Percentiles rank a stretch among this genome's conserved stretches.
phyloP scores from a whole-genome alignment of 2,329 filamentous ascomycete genomes.

The Coleophoma eucalyptorum region DNA sequence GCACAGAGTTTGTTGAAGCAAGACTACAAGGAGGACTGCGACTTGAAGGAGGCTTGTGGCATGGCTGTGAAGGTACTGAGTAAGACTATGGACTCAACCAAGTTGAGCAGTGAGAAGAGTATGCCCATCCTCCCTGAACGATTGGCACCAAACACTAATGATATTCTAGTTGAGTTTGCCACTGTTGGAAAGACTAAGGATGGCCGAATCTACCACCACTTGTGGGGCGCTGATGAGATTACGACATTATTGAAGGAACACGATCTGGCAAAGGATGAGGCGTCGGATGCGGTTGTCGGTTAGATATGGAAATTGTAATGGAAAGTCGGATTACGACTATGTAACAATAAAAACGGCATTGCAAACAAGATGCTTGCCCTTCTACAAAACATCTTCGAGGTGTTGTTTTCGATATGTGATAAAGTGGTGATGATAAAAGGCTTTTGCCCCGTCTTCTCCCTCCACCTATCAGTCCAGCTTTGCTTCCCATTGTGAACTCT shows the following conservation, averaged over 20 bases:
- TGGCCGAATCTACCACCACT: constrained; percentile 95
- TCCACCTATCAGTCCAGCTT: no score
- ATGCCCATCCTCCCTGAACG: constrained; percentile 33
- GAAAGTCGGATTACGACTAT: constrained; percentile 12
- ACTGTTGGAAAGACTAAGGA: constrained; percentile 94
- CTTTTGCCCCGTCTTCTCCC: no score
- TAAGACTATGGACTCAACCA: constrained; percentile 99
- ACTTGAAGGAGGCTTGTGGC: constrained; percentile 91
- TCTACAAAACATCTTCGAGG: no score
- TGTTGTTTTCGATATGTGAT: no score
- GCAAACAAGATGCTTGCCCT: no score
- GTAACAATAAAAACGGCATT: constrained; percentile 20
- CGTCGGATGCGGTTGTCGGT: constrained; percentile 25
- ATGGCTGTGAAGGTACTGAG: constrained; percentile 98
- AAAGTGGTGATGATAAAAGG: no score
- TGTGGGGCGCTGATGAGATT: constrained; percentile 97
- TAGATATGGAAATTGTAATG: constrained; percentile 13
- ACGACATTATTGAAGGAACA: constrained; percentile 92
- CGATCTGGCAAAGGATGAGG: constrained; percentile 82
- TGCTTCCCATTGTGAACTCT: no score
- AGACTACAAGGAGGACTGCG: constrained; percentile 98
- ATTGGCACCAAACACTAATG: constrained; percentile 11
- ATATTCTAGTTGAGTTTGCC: constrained; percentile 80
- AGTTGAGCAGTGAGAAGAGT: constrained; percentile 99
- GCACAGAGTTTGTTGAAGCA: constrained; percentile 97